Evolutionary conservation across 371 early-diverging fungal genomes (phyloP), one percentile per base, ranked within the genome.

Genomic region (Mortierella sp.): DNA sequence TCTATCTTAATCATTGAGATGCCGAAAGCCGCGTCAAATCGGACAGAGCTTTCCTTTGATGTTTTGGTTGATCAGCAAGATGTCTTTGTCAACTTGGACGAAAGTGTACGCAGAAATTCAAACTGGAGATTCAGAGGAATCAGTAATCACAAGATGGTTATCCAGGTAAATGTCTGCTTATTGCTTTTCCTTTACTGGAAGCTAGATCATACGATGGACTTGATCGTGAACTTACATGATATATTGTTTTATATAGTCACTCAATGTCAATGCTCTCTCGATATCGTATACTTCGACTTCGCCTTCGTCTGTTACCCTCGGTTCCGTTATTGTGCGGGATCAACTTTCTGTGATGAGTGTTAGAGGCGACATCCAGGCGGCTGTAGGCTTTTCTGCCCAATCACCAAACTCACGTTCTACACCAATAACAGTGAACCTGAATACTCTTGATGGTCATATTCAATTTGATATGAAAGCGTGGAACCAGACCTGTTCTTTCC

Each of bases 1-100:
- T 78, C 79, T 0, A 73, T 78, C 19, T 29, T 78, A 58, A 78
- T 74, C 1, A 70, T 78, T 13, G 79, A 78, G 60, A 73, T 78
- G 70, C 79, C 79, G 10, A 65, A 66, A 26, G 49, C 74, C 10
- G 37, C 23, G 0, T 55, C 59, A 8, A 63, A 66, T 42, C 42
- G 59, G 10, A 31, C 63, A 13, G 79, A 78, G 40, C 49, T 78
- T 9, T 66, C 64, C 0, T 22, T 78, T 4, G 70, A 72, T 35
- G 74, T 66, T 26, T 19, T 56, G 57, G 31, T 78, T 12, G 67
- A 72, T 65, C 70, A 70, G 26, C 79, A 78, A 9, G 79, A 78
- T 29, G 58, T 78, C 8, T 42, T 32, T 23, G 54, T 78, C 29
- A 56, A 69, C 51, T 29, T 78, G 58, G 57, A 78, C 51, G 66